Evolutionary conservation across 2,329 filamentous ascomycete species (phyloP), one percentile per base, ranked within the genome.

Genomic region (Fonsecaea monophora): DNA sequence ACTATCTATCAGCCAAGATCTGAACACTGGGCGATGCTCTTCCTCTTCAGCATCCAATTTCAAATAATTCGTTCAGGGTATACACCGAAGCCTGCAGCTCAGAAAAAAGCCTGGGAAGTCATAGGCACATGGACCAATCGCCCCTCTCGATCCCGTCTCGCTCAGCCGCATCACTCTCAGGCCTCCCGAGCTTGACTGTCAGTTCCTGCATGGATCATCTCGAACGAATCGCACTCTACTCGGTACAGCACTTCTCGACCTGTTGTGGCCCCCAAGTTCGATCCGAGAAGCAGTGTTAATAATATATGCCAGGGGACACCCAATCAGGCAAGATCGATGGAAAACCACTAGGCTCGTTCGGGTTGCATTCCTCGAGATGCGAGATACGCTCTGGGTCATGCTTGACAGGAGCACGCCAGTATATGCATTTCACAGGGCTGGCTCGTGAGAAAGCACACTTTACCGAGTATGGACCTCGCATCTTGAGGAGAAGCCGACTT

Each of bases 361-460:
- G 58, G 58, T 34, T 60, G 25, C 53, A 60, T 60, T 60, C 42
- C 58, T 60, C 58, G 58, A 53, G 30, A 60, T 21, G 40, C 58
- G 58, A 60, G 58, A 60, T 60, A 10, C 37, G 30, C 18, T 7
- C 15, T 50, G 32, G n/a, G 12, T 12, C 42, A 40, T 42, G 34
- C 53, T 37, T 6, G 53, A 50, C 21, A 13, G 53, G 30, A 55
- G 34, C 4, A 30, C 6, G 30, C 15, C 53, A 55, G 10, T 34
- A 35, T 12, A 55, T 13, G 21, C 3, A 25, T 2, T 50, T 50
- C 18, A 50, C 21, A 21, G 18, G 45, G 18, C 45, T 30, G 9
- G 18, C 12, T 30, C 18, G 12, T 50, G 45, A 8, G 45, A 25
- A 25, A 25, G 5, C 45, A 48, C 45, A 5, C 45, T 25, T 50